A percentile compares a stretch with the other conserved stretches of the same genome.
Conservation (phyloP, 495 filamentous ascomycete species). For the Podospora comata region DNA sequence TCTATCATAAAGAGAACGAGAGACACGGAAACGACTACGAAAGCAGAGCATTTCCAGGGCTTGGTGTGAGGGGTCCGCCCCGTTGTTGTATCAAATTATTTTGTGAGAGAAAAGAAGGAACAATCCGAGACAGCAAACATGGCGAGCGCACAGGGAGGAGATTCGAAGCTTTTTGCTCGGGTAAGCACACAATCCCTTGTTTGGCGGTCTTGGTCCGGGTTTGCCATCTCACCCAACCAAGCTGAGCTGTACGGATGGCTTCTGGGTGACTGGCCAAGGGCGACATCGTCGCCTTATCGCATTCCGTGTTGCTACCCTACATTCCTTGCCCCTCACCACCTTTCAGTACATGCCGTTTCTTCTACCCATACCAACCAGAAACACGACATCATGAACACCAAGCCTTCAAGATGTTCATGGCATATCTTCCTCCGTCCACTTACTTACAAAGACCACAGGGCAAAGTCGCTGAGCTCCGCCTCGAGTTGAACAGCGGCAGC, state of each 20-base stretch:
- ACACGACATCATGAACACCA: conserved; percentile 28
- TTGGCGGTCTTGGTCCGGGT: not conserved
- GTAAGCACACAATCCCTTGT: conserved; percentile 57
- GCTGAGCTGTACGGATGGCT: not conserved
- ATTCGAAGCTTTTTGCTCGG: conserved; percentile 98
- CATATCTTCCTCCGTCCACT: conserved; percentile 42
- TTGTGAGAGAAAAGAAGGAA: not conserved
- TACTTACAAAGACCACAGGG: conserved; percentile 64
- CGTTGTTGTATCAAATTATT: not conserved
- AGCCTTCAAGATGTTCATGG: conserved; percentile 47
- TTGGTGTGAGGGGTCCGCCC: conserved; percentile 5
- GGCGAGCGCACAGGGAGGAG: conserved; percentile 69
- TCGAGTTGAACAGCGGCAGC: conserved; percentile 87
- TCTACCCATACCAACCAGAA: conserved; percentile 12
- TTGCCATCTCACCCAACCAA: not conserved
- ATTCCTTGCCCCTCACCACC: conserved; percentile 7
- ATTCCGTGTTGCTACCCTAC: not conserved
- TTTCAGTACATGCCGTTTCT: conserved; percentile 5
- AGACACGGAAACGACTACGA: not conserved
- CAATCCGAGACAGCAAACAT: conserved; percentile 43
- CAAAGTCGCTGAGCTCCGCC: conserved; percentile 96
- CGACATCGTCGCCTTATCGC: not conserved
- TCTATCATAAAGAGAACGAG: not conserved
- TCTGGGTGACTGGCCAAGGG: not conserved
- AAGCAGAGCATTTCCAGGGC: not conserved